Conservation (phyloP, 192 early-diverging fungal genomes). For the Spinellus fusiger region DNA sequence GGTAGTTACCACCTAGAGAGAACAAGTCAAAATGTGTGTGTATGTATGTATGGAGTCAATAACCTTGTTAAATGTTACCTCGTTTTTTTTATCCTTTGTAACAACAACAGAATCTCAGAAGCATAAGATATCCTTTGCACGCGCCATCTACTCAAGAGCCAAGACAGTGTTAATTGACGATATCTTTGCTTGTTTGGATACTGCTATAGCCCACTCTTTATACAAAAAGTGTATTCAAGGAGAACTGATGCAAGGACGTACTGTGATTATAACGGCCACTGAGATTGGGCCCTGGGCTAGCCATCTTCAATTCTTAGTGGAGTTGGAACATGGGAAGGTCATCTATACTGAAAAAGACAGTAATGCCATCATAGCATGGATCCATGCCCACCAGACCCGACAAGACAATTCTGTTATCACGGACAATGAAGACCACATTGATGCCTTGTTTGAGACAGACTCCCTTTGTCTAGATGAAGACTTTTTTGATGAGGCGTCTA, state of each 20-base stretch:
- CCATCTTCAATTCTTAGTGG: slow-evolving; percentile 41
- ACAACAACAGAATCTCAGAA: slow-evolving; percentile 55
- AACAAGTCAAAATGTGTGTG: background rate
- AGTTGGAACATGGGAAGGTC: slow-evolving; percentile 41
- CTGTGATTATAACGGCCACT: slow-evolving; percentile 78
- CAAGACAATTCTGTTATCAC: background rate
- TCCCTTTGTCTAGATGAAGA: slow-evolving; percentile 5
- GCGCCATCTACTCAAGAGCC: slow-evolving; percentile 69
- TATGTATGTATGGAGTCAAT: background rate
- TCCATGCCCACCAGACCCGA: background rate
- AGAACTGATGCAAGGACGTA: slow-evolving; percentile 66
- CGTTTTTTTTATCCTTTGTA: background rate
- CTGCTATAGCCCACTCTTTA: slow-evolving; percentile 38
- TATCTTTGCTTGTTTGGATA: slow-evolving; percentile 57
- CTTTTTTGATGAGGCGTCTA: slow-evolving; percentile 7
- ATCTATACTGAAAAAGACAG: background rate
- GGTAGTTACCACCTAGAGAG: too few species aligned
- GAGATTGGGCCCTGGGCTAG: slow-evolving; percentile 55
- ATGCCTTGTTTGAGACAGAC: slow-evolving; percentile 1
- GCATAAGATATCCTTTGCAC: slow-evolving; percentile 71
- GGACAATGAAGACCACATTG: slow-evolving; percentile 1
- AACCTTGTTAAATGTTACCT: background rate
- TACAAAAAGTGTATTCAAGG: slow-evolving; percentile 48
- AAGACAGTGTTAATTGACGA: slow-evolving; percentile 78
- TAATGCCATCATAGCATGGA: background rate